Evolutionary conservation across 225 moss, liverwort and hornwort species (phyloP).

Genomic region (Pseudisothecium myosuroides): DNA sequence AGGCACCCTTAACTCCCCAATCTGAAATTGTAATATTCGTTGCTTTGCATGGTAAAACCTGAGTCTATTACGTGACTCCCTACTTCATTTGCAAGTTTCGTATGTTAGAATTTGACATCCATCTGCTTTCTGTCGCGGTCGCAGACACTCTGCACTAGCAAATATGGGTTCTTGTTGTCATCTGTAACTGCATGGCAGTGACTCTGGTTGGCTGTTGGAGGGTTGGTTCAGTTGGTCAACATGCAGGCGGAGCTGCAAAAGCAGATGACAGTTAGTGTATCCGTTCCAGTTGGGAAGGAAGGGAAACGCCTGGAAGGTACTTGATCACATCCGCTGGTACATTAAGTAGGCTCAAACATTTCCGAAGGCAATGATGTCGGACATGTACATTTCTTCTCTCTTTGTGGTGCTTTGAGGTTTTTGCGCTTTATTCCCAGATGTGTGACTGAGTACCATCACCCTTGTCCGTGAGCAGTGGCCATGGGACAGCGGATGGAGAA

Average conservation of each 20-base stretch:
- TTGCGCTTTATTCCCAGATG: neutral
- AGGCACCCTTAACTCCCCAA: neutral
- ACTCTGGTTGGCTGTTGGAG: neutral
- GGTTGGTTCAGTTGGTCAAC: constrained; percentile 58
- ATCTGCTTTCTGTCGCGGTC: neutral
- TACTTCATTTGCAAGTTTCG: neutral
- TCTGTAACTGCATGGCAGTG: neutral
- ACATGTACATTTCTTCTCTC: neutral
- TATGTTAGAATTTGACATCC: neutral
- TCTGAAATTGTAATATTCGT: neutral
- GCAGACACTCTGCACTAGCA: neutral
- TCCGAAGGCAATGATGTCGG: neutral
- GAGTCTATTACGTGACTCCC: neutral
- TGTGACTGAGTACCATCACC: neutral
- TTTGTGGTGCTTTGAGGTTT: neutral
- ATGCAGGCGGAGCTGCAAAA: constrained; percentile 88
- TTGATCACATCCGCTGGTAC: neutral
- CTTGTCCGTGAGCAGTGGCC: constrained; percentile 30
- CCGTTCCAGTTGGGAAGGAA: constrained; percentile 75
- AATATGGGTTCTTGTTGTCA: neutral
- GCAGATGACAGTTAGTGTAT: constrained; percentile 79
- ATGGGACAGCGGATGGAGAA: constrained; percentile 87
- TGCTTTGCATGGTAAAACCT: neutral
- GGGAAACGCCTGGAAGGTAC: constrained; percentile 79
- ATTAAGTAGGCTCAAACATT: neutral